Conservation (phyloP, 768 basidiomycete genomes). For the Suillus spraguei region DNA sequence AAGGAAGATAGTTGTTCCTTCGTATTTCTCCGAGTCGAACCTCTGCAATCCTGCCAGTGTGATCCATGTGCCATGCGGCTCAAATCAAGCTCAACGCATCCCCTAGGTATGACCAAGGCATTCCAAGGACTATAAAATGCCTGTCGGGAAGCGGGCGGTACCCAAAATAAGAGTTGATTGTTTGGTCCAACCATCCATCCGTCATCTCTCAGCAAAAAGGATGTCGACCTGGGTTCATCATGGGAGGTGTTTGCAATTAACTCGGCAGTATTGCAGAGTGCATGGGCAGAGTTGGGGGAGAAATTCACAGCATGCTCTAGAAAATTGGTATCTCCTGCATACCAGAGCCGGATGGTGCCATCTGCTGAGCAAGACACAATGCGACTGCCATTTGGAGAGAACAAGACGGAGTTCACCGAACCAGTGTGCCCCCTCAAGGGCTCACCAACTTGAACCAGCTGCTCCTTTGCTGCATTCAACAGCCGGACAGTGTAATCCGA, state of each 20-base stretch:
- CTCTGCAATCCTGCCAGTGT: not conserved
- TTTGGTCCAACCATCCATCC: not conserved
- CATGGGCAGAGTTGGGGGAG: not conserved
- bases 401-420: not conserved
- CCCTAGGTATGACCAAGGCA: not conserved
- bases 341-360: conserved; percentile 4
- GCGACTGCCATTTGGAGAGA: conserved; percentile 4
- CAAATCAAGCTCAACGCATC: conserved; percentile 7
- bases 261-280: not conserved
- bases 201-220: not conserved
- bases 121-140: conserved; percentile 1
- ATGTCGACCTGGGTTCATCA: not conserved
- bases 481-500: not conserved
- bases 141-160: not conserved
- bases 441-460: conserved; percentile 2
- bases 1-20: not conserved
- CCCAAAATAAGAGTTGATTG: not conserved
- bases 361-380: not conserved
- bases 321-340: not conserved
- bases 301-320: not conserved
- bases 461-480: not conserved
- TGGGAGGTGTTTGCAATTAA: not conserved
- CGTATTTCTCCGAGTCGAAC: not conserved
- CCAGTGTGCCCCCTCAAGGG: conserved; percentile 5
- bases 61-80: conserved; percentile 10